Evolutionary conservation across 2,329 filamentous ascomycete genomes (phyloP).

Genomic region (Fusarium odoratissimum): DNA sequence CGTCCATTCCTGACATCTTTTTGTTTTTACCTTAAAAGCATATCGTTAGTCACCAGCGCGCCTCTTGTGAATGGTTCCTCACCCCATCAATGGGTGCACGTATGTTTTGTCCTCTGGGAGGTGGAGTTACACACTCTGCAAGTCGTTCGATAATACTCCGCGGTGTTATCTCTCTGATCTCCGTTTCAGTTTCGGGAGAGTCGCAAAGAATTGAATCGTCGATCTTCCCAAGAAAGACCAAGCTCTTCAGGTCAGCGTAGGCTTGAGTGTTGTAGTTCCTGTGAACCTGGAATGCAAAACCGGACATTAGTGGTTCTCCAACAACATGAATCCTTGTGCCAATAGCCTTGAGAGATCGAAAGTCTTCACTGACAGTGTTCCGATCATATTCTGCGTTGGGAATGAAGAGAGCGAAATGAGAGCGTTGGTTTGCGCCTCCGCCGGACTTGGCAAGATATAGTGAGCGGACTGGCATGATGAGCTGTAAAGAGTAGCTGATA

Average conservation of each 20-base stretch:
- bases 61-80: too few relatives aligned
- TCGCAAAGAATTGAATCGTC: rapidly evolving
- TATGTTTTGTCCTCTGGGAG: too few relatives aligned
- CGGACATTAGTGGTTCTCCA: background rate
- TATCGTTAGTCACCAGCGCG: too few relatives aligned
- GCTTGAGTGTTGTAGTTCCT: background rate
- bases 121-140: rapidly evolving
- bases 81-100: too few relatives aligned
- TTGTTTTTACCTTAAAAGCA: too few relatives aligned
- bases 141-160: background rate
- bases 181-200: rapidly evolving
- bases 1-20: too few relatives aligned
- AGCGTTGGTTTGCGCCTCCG: rapidly evolving
- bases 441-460: background rate
- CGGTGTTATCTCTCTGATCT: background rate
- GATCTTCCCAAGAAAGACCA: background rate
- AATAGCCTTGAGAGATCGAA: rapidly evolving
- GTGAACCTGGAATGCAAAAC: background rate
- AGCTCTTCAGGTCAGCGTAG: rapidly evolving
- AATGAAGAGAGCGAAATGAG: background rate
- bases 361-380: background rate
- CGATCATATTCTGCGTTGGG: background rate
- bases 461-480: rapidly evolving
- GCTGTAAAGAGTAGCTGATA: rapidly evolving
- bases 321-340: background rate